Evolutionary conservation across 345 rosid species (phyloP).

Genomic region (Citrus hindsii): DNA sequence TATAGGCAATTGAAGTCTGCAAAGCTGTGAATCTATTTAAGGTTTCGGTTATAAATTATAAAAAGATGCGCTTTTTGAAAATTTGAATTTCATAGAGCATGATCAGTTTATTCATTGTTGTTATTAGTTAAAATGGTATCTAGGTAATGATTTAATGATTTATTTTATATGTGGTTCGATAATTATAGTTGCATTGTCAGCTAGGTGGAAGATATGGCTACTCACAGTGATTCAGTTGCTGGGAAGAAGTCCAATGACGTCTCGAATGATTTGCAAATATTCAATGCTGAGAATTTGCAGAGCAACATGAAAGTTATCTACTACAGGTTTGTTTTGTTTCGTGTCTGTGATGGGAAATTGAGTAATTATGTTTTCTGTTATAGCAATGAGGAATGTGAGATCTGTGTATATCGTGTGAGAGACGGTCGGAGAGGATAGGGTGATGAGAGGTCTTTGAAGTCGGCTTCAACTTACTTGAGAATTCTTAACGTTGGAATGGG

Average conservation of each 20-base stretch:
- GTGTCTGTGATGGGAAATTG: neutral
- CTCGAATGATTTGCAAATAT: slow-evolving; percentile 55
- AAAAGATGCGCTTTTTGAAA: neutral
- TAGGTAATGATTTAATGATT: neutral
- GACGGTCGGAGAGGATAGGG: neutral
- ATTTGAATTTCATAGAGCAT: neutral
- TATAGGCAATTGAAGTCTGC: neutral
- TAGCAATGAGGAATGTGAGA: neutral
- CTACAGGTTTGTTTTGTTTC: slow-evolving; percentile 70
- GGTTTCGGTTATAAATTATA: neutral
- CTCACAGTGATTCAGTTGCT: slow-evolving; percentile 40
- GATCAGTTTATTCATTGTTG: neutral
- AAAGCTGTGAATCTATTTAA: neutral
- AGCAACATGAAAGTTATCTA: slow-evolving; percentile 88
- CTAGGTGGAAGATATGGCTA: slow-evolving; percentile 45
- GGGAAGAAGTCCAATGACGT: slow-evolving; percentile 63
- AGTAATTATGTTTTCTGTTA: neutral
- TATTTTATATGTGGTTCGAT: neutral
- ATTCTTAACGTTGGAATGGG: neutral
- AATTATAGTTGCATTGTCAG: neutral
- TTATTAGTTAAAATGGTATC: neutral
- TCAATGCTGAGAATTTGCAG: slow-evolving; percentile 77
- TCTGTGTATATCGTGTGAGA: neutral
- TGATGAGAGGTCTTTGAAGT: neutral
- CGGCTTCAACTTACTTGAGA: neutral